Conservation (phyloP, 2,329 filamentous ascomycete genomes). For the Beauveria pseudobassiana region DNA sequence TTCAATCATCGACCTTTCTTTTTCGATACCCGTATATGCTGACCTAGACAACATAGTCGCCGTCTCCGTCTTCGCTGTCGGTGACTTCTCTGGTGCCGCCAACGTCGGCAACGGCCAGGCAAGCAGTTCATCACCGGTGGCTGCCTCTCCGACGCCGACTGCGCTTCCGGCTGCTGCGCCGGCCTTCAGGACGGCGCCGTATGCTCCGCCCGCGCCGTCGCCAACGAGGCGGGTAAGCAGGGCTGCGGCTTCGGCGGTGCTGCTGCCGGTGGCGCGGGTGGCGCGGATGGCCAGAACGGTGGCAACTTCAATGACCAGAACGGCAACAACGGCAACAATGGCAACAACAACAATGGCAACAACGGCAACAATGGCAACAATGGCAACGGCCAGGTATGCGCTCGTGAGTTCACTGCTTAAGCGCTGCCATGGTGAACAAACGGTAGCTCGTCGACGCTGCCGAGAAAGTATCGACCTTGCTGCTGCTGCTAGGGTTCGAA, state of each 20-base stretch:
- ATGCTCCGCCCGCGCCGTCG: conserved; percentile 21
- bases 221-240: conserved; percentile 23
- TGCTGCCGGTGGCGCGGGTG: not conserved
- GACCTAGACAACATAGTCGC: not conserved
- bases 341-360: too few relatives aligned
- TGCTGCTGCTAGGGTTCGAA: not conserved
- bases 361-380: not conserved
- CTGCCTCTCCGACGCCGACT: conserved; percentile 20
- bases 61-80: conserved; percentile 15
- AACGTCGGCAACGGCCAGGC: conserved; percentile 19
- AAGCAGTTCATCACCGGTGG: conserved; percentile 22
- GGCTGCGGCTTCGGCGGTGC: conserved; percentile 23
- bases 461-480: not conserved
- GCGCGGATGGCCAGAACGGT: not conserved
- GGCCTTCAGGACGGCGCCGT: conserved; percentile 17
- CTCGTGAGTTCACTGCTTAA: not conserved
- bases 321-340: not conserved
- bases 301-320: not conserved
- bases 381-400: not conserved
- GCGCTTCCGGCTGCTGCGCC: conserved; percentile 25
- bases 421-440: not conserved
- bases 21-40: not conserved
- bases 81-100: conserved; percentile 16
- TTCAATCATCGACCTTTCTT: too few relatives aligned
- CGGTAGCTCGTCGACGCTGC: not conserved